Conservation (phyloP, 2,329 filamentous ascomycete species). For the Immersiporthe knoxdaviesiana region DNA sequence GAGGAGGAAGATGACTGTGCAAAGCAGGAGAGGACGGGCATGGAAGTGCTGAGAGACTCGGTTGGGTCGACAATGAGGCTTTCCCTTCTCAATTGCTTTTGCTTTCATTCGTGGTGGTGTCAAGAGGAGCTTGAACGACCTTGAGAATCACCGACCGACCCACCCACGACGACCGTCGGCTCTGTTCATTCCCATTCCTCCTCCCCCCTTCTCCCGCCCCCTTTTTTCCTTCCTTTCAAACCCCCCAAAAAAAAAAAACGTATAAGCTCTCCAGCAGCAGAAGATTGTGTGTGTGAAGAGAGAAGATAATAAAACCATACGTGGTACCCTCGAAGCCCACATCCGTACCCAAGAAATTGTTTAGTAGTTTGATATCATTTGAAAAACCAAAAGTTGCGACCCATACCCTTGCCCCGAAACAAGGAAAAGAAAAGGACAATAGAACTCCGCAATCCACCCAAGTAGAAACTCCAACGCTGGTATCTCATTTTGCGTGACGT, state of each 20-base stretch:
- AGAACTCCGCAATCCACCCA: slow-evolving; percentile 23
- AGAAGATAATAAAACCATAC: not conserved
- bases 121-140: too few relatives aligned
- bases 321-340: slow-evolving; percentile 19
- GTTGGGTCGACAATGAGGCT: not conserved
- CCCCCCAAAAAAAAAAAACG: not conserved
- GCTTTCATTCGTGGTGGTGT: not conserved
- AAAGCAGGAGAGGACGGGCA: not conserved
- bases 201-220: too few relatives aligned
- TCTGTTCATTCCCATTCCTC: not conserved
- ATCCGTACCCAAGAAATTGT: slow-evolving; percentile 3
- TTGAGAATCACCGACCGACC: not conserved
- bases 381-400: not conserved
- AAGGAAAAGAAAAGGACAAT: not conserved
- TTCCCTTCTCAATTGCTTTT: not conserved
- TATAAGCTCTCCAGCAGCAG: slow-evolving; percentile 5
- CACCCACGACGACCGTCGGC: not conserved
- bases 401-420: not conserved
- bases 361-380: slow-evolving; percentile 27
- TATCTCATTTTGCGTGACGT: slow-evolving; percentile 23
- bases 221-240: not conserved
- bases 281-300: not conserved
- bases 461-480: slow-evolving; percentile 35
- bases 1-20: not conserved
- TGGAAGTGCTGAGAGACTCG: not conserved